phyloP scores from a whole-genome alignment of 169 alveolate species.

The Perkinsus olseni region DNA sequence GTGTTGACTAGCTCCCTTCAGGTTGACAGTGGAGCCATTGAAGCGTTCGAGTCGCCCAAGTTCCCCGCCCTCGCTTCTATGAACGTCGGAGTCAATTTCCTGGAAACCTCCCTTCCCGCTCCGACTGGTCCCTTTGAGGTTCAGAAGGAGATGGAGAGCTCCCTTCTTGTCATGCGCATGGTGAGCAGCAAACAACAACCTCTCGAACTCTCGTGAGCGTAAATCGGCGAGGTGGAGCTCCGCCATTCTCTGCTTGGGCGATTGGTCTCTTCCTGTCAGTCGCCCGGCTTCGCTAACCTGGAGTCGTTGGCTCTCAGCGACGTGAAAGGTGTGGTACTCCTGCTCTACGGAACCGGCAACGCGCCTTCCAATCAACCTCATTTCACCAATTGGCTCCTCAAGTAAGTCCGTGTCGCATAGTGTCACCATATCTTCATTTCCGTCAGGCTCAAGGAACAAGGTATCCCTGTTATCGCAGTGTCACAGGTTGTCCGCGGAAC shows the following conservation, averaged over 20 bases:
- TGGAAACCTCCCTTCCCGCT: neutral
- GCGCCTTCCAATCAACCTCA: neutral
- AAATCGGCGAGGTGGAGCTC: neutral
- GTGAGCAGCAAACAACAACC: neutral
- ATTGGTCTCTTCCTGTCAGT: neutral
- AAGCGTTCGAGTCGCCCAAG: neutral
- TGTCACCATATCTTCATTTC: neutral
- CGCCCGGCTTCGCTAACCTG: neutral
- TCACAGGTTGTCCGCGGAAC: neutral
- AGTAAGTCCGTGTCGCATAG: neutral
- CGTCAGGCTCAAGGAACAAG: neutral
- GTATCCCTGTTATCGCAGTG: neutral
- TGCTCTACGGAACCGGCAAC: neutral
- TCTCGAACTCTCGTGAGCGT: neutral
- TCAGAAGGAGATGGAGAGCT: neutral
- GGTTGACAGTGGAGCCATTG: neutral
- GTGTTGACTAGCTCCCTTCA: too few relatives aligned
- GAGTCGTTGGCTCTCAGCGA: neutral
- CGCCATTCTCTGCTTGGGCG: neutral
- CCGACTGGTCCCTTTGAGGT: neutral
- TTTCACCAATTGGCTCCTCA: neutral
- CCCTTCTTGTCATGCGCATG: neutral
- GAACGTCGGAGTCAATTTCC: neutral
- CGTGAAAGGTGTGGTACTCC: neutral
- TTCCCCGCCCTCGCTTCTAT: neutral